Evolutionary conservation across 2,329 filamentous ascomycete species (phyloP), one percentile per base, ranked within the genome.

Genomic region (Arthrobotrys megalospora): DNA sequence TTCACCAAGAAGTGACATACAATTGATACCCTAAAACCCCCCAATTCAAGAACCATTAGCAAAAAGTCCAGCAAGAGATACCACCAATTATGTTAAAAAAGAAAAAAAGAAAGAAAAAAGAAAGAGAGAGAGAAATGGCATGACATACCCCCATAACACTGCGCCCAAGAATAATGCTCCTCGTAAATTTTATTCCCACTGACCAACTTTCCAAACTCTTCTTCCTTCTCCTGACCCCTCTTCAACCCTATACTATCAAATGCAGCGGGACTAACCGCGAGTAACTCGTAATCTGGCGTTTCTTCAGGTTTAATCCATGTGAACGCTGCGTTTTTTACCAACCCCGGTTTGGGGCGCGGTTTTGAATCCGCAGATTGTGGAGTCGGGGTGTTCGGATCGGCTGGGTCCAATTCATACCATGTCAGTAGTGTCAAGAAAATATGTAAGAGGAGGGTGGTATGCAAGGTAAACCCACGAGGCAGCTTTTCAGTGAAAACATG

Each of bases 161-260:
- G 96, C 36, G 96, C 94, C 96, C 96, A 99, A 0, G 96, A 95
- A 83, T 99, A 99, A 80, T 87, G 87, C 73, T 90, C 88, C 62
- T 94, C 95, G 70, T 92, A 89, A 12, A 97, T 88, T 82, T 90
- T 91, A 83, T 96, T 97, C 1, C 96, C 96, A 0, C 92, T 90
- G 6, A 96, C 92, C 0, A 93, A 87, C 76, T 92, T 87, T 79
- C 89, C 88, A 83, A 98, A 97, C 10, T 93, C 91, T 0, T 92
- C 88, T 0, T 89, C 92, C 60, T 89, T 84, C 55, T 91, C 90
- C 81, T 96, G 92, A 1, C 88, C 89, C 0, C 87, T 84, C 19
- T 87, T 87, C 76, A 99, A 89, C 0, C 93, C 92, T n/a, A 99
- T 86, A 82, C 97, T 93, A 63, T 87, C 87, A 85, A 98, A 87